Percentiles rank a stretch among this genome's conserved stretches.
Conservation (phyloP, 2,329 filamentous ascomycete genomes). For the Fusarium nisikadoi region DNA sequence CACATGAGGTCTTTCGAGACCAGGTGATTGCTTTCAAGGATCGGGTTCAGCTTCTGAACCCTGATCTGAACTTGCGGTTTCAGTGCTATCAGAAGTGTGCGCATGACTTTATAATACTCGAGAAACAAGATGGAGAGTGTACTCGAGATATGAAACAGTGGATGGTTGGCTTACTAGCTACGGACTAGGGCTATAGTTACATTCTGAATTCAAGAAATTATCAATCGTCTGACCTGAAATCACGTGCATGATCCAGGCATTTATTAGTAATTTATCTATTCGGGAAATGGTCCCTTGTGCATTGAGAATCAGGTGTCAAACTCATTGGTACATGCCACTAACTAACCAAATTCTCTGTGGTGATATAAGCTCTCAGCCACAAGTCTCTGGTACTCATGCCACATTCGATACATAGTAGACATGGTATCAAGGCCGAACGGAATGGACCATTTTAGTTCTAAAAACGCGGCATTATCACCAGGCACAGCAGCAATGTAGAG, state of each 20-base stretch:
- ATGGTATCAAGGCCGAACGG: accelerated
- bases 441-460: accelerated
- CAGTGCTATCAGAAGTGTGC: not conserved
- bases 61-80: not conserved
- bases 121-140: not conserved
- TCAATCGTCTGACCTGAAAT: accelerated
- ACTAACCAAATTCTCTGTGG: too few species aligned
- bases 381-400: not conserved
- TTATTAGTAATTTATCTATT: not conserved
- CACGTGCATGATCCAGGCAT: not conserved
- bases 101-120: not conserved
- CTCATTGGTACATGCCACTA: not conserved
- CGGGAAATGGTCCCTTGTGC: accelerated
- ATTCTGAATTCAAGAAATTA: not conserved
- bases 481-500: not conserved
- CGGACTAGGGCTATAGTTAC: not conserved
- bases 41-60: not conserved
- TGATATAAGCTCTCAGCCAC: too few species aligned
- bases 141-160: not conserved
- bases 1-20: not conserved
- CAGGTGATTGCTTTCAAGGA: not conserved
- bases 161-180: not conserved
- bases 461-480: accelerated
- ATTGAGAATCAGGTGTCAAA: not conserved
- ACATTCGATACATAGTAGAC: accelerated